Percentiles rank a stretch among this genome's conserved stretches.
phyloP scores from a whole-genome alignment of 345 rosid genomes.

The Trapa incisa region DNA sequence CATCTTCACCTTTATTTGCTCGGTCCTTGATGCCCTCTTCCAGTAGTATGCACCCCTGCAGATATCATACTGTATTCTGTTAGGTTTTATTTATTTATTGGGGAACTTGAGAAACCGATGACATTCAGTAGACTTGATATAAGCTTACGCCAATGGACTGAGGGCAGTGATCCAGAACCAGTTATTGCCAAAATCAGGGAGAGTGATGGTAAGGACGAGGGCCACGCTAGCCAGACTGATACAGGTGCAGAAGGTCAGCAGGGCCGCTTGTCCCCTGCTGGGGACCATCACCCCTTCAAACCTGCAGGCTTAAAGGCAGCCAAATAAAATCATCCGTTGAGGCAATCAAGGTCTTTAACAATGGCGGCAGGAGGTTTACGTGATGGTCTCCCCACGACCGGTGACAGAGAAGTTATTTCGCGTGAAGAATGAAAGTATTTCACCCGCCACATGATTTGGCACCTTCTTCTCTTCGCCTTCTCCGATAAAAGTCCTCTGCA shows the following conservation, averaged over 20 bases:
- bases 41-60: slow-evolving; percentile 80
- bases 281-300: slow-evolving; percentile 66
- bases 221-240: slow-evolving; percentile 89
- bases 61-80: not conserved
- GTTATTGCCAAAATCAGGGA: slow-evolving; percentile 75
- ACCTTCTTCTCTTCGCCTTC: slow-evolving; percentile 51
- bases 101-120: not conserved
- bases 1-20: slow-evolving; percentile 82
- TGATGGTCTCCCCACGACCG: slow-evolving; percentile 80
- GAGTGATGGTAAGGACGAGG: slow-evolving; percentile 78
- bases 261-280: slow-evolving; percentile 82
- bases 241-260: slow-evolving; percentile 89
- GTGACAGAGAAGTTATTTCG: slow-evolving; percentile 68
- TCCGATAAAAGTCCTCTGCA: slow-evolving; percentile 52
- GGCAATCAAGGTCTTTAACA: too few species aligned
- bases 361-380: slow-evolving; percentile 31
- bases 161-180: slow-evolving; percentile 75
- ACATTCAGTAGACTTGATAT: not conserved
- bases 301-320: slow-evolving; percentile 13
- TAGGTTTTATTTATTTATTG: too few species aligned
- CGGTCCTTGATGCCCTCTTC: slow-evolving; percentile 83
- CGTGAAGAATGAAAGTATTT: slow-evolving; percentile 75
- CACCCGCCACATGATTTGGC: slow-evolving; percentile 73
- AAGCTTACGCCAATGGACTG: slow-evolving; percentile 83
- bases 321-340: too few species aligned